Conservation (phyloP, 306 rosid genomes). For the Cucurbita ficifolia region DNA sequence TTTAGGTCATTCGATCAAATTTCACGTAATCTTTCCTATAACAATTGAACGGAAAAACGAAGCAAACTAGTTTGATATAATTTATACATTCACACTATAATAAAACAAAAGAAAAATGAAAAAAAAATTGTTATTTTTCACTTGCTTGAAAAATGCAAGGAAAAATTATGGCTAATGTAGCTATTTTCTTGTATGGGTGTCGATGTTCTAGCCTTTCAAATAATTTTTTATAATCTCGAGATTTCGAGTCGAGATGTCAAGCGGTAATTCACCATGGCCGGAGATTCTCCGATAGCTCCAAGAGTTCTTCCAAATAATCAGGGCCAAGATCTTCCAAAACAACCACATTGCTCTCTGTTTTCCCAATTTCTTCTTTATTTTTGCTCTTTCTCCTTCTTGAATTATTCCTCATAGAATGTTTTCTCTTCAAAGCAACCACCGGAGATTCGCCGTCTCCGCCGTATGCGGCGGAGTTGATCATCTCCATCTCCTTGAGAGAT, state of each 20-base stretch:
- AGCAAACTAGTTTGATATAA: neutral
- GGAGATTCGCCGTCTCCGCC: slow-evolving; percentile 27
- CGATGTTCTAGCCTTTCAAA: neutral
- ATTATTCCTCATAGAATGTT: slow-evolving; percentile 34
- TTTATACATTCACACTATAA: neutral
- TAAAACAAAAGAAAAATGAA: neutral
- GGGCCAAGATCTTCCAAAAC: slow-evolving; percentile 47
- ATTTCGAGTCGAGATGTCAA: neutral
- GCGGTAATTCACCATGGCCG: neutral
- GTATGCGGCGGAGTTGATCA: slow-evolving; percentile 2
- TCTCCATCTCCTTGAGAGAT: slow-evolving; percentile 35
- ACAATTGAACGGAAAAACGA: neutral
- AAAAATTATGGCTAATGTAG: neutral
- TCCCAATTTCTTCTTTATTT: neutral
- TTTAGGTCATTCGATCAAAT: too few species aligned
- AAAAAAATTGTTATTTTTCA: neutral
- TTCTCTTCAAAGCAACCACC: slow-evolving; percentile 38
- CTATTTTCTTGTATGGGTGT: neutral
- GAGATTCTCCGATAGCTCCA: slow-evolving; percentile 3
- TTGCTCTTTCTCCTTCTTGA: slow-evolving; percentile 3
- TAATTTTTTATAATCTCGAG: neutral
- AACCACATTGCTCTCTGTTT: slow-evolving; percentile 5
- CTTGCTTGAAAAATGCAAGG: slow-evolving; percentile 2
- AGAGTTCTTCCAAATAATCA: slow-evolving; percentile 39
- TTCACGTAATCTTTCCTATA: too few species aligned